Evolutionary conservation across 176 grass and related monocot species (phyloP).

Genomic region (Carex myosuroides): DNA sequence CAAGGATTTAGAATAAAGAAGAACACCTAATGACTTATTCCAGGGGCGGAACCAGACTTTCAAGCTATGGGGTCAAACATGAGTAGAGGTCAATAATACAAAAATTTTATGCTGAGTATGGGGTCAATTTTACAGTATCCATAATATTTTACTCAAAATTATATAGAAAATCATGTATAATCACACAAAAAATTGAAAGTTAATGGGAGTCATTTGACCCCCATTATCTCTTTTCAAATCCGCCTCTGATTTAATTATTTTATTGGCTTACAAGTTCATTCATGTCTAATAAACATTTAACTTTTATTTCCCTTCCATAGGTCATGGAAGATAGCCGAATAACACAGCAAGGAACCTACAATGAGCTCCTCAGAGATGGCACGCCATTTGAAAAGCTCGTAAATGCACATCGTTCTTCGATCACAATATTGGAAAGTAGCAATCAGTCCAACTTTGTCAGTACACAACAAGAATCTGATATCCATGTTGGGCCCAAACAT

Average conservation of each 20-base stretch:
- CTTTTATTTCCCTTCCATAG: slow-evolving; percentile 31
- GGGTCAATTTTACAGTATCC: too few species aligned
- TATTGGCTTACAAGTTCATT: background rate
- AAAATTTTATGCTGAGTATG: too few species aligned
- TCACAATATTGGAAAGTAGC: slow-evolving; percentile 45
- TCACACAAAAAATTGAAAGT: too few species aligned
- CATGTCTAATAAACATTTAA: background rate
- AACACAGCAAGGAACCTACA: slow-evolving; percentile 60
- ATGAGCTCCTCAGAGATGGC: slow-evolving; percentile 53
- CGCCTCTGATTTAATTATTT: too few species aligned
- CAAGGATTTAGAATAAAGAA: background rate
- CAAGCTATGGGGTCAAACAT: too few species aligned
- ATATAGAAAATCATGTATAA: too few species aligned
- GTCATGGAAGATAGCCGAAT: slow-evolving; percentile 71
- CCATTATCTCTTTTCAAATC: too few species aligned
- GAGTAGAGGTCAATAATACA: too few species aligned
- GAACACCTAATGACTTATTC: background rate
- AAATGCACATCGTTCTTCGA: slow-evolving; percentile 66
- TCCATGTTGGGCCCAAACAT: slow-evolving; percentile 7
- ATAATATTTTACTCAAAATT: too few species aligned
- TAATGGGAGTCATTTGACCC: too few species aligned
- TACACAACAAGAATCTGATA: slow-evolving; percentile 10
- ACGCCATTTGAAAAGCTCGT: slow-evolving; percentile 79
- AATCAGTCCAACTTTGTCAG: slow-evolving; percentile 25
- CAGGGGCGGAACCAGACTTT: too few species aligned